Conservation (phyloP, 108 stramenopile genomes). For the Pseudonitzschia multiseries region DNA sequence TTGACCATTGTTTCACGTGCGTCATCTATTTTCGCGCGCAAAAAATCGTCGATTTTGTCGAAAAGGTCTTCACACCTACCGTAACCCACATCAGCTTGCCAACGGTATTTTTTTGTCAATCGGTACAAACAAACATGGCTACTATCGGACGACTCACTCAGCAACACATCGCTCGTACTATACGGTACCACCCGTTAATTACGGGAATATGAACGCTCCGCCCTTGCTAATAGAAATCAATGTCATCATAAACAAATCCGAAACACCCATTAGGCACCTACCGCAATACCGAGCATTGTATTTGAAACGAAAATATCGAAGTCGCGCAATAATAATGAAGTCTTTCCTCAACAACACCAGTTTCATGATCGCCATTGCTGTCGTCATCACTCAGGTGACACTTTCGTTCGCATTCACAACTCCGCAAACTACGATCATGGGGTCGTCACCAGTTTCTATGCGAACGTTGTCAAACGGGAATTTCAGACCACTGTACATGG, state of each 20-base stretch:
- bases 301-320: background rate
- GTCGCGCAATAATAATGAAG: background rate
- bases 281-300: background rate
- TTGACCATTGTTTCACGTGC: no score
- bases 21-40: no score
- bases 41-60: background rate
- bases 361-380: background rate
- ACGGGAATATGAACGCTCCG: no score
- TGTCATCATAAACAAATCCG: no score
- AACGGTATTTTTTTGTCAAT: no score
- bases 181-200: no score
- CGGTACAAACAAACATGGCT: no score
- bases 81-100: no score
- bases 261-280: background rate
- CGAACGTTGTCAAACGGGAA: background rate
- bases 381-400: background rate
- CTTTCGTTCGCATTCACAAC: constrained; percentile 1
- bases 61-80: background rate
- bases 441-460: background rate
- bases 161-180: no score
- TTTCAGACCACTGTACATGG: constrained; percentile 1
- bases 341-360: background rate
- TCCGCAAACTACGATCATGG: background rate
- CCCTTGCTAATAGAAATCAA: no score
- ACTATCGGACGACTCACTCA: no score